phyloP scores from a whole-genome alignment of 129 eudicot genomes.

The Chrysanthemum makinoi region DNA sequence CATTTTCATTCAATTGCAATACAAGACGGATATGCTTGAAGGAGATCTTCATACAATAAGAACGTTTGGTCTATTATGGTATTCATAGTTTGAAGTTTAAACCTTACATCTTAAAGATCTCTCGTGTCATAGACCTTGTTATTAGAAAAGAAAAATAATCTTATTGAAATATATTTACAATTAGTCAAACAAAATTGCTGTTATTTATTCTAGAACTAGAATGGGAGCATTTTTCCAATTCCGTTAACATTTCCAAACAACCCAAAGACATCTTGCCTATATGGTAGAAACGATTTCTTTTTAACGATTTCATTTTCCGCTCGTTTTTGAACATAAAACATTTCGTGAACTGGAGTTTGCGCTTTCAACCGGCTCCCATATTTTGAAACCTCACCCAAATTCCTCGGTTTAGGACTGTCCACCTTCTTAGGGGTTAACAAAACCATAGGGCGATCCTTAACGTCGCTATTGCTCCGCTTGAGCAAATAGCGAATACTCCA shows the following conservation, averaged over 20 bases:
- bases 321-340: constrained; percentile 40
- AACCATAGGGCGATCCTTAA: constrained; percentile 42
- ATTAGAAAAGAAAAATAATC: too few species aligned
- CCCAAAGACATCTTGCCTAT: constrained; percentile 46
- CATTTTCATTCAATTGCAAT: too few species aligned
- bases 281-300: constrained; percentile 59
- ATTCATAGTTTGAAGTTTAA: too few species aligned
- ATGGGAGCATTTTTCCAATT: constrained; percentile 14
- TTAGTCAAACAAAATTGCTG: not conserved
- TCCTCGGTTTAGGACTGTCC: constrained; percentile 10
- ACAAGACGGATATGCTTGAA: too few species aligned
- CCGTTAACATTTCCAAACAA: constrained; percentile 12
- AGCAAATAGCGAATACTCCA: constrained; percentile 53
- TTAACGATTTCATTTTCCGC: constrained; percentile 46
- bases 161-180: too few species aligned
- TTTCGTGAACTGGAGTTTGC: constrained; percentile 37
- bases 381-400: not conserved
- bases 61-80: too few species aligned
- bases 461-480: constrained; percentile 63
- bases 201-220: constrained; percentile 13
- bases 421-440: constrained; percentile 35
- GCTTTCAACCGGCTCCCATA: too few species aligned
- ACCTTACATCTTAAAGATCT: too few species aligned
- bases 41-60: too few species aligned
- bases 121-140: too few species aligned